These are phyloP conservation scores for Boletus subcaerulescens DNA, from an alignment of 768 basidiomycete species.

Conservation along the genomic window DNA sequence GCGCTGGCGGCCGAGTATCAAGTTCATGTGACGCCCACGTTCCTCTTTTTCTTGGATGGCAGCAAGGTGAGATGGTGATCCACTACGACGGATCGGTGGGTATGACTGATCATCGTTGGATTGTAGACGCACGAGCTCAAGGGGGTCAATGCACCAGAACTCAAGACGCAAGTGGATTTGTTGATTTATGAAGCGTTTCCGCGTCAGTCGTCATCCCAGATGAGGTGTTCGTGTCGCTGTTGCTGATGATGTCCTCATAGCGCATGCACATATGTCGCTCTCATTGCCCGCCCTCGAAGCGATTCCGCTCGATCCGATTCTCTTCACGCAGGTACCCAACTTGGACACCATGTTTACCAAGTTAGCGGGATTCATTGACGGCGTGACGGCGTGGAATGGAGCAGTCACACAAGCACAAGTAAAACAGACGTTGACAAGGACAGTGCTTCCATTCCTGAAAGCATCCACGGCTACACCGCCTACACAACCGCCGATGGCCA, in stretches of 20 bases:
- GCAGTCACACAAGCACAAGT: slow-evolving; percentile 34
- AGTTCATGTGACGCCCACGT: slow-evolving; percentile 81
- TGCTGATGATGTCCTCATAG: slow-evolving; percentile 35
- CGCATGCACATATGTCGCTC: slow-evolving; percentile 70
- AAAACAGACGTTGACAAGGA: slow-evolving; percentile 47
- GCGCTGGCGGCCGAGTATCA: slow-evolving; percentile 60
- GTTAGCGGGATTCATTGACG: slow-evolving; percentile 60
- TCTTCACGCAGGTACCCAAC: slow-evolving; percentile 69
- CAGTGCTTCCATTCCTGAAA: slow-evolving; percentile 65
- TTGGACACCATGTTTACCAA: slow-evolving; percentile 63
- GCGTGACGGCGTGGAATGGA: slow-evolving; percentile 35
- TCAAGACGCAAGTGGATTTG: slow-evolving; percentile 71
- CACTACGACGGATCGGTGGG: background rate
- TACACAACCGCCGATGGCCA: slow-evolving; percentile 30
- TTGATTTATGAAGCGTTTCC: slow-evolving; percentile 77
- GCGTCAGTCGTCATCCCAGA: slow-evolving; percentile 46
- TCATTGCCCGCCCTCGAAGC: slow-evolving; percentile 58
- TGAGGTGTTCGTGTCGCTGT: background rate
- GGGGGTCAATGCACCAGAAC: slow-evolving; percentile 66
- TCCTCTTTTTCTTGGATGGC: slow-evolving; percentile 81
- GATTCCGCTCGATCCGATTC: slow-evolving; percentile 68
- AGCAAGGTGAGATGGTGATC: slow-evolving; percentile 50
- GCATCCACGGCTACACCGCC: slow-evolving; percentile 37
- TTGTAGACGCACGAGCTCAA: slow-evolving; percentile 64
- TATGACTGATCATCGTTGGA: background rate